A percentile compares a stretch with the other conserved stretches of the same genome.
These are phyloP conservation scores for Gossypium anomalum DNA, from an alignment of 345 rosid genomes.

Conservation along the genomic window DNA sequence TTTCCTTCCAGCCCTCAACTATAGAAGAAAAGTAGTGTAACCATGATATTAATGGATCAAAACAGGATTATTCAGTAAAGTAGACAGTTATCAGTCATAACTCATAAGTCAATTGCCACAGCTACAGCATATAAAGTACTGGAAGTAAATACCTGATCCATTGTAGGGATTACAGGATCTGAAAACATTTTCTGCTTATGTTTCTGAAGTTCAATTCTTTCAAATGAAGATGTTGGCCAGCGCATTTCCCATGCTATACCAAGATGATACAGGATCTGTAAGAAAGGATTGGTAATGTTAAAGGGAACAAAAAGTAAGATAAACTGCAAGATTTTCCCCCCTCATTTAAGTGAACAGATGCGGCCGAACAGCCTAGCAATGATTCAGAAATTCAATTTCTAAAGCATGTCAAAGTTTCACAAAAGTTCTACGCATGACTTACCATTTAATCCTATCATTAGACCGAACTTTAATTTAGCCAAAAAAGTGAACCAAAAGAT, in stretches of 20 bases:
- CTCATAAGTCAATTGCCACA: constrained; percentile 5
- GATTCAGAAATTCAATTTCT: neutral
- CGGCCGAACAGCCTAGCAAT: neutral
- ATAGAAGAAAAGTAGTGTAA: neutral
- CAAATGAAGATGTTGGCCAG: constrained; percentile 51
- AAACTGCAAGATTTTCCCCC: neutral
- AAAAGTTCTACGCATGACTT: neutral
- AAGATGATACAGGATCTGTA: constrained; percentile 88
- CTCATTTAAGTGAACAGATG: neutral
- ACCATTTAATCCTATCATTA: neutral
- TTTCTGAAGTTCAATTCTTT: constrained; percentile 28
- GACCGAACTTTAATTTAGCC: neutral
- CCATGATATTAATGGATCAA: neutral
- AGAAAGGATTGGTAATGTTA: constrained; percentile 13
- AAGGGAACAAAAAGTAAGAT: neutral
- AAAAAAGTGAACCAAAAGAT: neutral
- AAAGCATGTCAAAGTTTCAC: constrained; percentile 8
- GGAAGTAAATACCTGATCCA: constrained; percentile 9
- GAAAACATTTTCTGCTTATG: constrained; percentile 34
- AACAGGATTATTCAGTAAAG: neutral
- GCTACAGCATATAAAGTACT: neutral
- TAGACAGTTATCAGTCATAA: neutral
- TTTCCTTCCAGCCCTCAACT: neutral
- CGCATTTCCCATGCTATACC: constrained; percentile 82
- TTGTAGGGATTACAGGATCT: constrained; percentile 13